Evolutionary conservation across 1,139 yeast genomes (phyloP).

Genomic region (Casaregolazyma suthepensis): DNA sequence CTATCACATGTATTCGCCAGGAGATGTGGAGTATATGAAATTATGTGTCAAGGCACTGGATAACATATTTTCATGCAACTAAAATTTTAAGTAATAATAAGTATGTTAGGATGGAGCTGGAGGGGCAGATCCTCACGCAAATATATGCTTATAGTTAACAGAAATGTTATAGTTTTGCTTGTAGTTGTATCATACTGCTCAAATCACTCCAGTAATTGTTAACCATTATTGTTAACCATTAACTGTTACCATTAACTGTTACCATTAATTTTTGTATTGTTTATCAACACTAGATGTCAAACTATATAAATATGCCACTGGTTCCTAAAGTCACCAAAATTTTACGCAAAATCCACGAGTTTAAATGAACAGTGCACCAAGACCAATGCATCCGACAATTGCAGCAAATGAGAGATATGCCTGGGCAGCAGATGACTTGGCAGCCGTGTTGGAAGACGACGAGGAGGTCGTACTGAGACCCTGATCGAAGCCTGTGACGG

Average conservation of each 20-base stretch:
- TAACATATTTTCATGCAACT: slow-evolving; percentile 17
- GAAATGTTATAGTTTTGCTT: too few relatives aligned
- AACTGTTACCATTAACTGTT: too few relatives aligned
- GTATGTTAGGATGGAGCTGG: background rate
- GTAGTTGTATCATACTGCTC: too few relatives aligned
- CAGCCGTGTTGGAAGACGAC: background rate
- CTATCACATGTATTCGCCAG: slow-evolving; percentile 35
- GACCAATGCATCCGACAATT: background rate
- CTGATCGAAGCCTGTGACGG: background rate
- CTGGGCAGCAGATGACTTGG: background rate
- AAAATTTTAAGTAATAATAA: background rate
- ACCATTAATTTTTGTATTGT: background rate
- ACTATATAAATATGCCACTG: background rate
- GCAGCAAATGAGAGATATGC: background rate
- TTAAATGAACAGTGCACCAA: background rate
- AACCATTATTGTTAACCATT: too few relatives aligned
- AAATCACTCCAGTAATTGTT: too few relatives aligned
- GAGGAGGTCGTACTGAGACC: slow-evolving; percentile 1
- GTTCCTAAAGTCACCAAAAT: background rate
- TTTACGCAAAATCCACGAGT: background rate
- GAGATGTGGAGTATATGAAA: slow-evolving; percentile 44
- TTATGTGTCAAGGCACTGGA: slow-evolving; percentile 29
- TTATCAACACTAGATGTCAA: background rate
- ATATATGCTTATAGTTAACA: too few relatives aligned
- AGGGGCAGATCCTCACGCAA: background rate